Evolutionary conservation across 805 yeast genomes (phyloP).

Genomic region (Saccharomycopsis amapae): DNA sequence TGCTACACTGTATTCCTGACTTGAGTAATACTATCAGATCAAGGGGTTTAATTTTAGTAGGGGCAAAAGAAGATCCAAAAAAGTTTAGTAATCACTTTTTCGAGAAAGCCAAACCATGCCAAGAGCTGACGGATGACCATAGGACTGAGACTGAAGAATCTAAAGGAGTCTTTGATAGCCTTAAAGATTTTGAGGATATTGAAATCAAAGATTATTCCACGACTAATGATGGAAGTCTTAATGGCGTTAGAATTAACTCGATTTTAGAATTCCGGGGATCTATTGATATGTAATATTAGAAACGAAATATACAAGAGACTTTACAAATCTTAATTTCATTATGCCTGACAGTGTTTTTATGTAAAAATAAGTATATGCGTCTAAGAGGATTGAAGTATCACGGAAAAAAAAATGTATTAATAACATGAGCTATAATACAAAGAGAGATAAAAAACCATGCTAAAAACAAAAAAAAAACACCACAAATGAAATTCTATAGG

Average conservation of each 20-base stretch:
- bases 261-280: constrained; percentile 61
- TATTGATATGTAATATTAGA: constrained; percentile 43
- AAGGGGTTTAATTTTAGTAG: constrained; percentile 79
- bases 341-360: too few species aligned
- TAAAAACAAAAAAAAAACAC: too few species aligned
- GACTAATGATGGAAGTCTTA: constrained; percentile 32
- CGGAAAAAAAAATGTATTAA: too few species aligned
- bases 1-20: constrained; percentile 68
- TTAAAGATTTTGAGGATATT: constrained; percentile 13
- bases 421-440: too few species aligned
- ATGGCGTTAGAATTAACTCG: constrained; percentile 60
- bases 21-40: constrained; percentile 68
- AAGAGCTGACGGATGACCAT: constrained; percentile 15
- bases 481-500: too few species aligned
- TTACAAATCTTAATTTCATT: too few species aligned
- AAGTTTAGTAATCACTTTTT: constrained; percentile 20
- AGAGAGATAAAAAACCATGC: too few species aligned
- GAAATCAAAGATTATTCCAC: constrained; percentile 13
- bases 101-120: constrained; percentile 12
- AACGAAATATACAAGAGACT: too few species aligned
- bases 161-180: neutral
- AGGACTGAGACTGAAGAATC: neutral
- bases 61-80: constrained; percentile 38
- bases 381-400: too few species aligned
- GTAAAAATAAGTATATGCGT: too few species aligned